Evolutionary conservation across 345 rosid genomes (phyloP), one percentile per base, ranked within the genome.

Genomic region (Populus deltoides): DNA sequence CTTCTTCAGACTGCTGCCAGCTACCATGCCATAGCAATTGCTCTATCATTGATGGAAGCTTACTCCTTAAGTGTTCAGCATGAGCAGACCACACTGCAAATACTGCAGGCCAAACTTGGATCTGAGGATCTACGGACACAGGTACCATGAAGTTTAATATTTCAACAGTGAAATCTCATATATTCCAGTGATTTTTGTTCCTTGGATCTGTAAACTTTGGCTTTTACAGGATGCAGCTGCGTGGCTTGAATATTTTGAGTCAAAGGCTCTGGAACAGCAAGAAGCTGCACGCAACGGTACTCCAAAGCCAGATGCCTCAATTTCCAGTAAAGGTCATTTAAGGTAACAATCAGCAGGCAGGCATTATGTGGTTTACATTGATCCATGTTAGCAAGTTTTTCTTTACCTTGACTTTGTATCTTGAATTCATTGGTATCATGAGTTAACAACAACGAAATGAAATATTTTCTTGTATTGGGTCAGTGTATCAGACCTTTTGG

Each of bases 401-500:
- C 15, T 9, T 59, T 12, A 15, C 51, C 4, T 59, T 24, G 29
- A 8, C 25, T 24, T 4, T 10, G 29, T 24, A 24, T 29, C 25
- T 55, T 59, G 65, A 59, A 59, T 59, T 66, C 22, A 10, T 70
- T 29, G 3, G 62, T 69, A 69, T 66, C 22, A 36, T 45, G 27
- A 39, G 66, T 31, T 68, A 67, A 41, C 43, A 68, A 59, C 35
- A 35, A 69, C 73, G 77, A 35, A 35, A 65, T 72, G 59, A 70
- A 49, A 35, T 24, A 41, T 70, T 76, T 70, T 76, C 43, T 68
- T 16, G 17, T 81, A 75, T 77, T 83, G 81, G 36, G 76, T 81
- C 90, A 96, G 99, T 84, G 99, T 93, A 49, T 96, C 98, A 36
- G 99, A 96, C 85, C 98, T 96, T 83, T 86, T 96, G 89, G 98